phyloP scores from a whole-genome alignment of 345 rosid species.

The Anastatica hierochuntica region DNA sequence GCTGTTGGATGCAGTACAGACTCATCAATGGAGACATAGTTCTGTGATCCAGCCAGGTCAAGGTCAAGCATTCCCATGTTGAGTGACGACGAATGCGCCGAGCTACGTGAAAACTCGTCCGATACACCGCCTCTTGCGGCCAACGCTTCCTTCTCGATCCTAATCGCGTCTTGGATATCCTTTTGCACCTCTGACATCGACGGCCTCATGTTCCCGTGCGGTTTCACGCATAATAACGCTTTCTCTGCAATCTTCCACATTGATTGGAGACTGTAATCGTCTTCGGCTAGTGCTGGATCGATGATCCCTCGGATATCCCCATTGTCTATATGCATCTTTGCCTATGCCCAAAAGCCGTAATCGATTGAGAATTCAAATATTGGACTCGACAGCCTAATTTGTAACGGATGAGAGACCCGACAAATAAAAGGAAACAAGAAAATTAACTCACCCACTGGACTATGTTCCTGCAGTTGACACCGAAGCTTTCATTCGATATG shows the following conservation, averaged over 20 bases:
- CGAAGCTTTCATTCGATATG: conserved; percentile 85
- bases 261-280: conserved; percentile 79
- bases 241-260: conserved; percentile 99
- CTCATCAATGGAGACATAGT: conserved; percentile 49
- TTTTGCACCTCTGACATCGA: conserved; percentile 87
- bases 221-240: conserved; percentile 80
- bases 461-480: conserved; percentile 84
- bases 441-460: conserved; percentile 84
- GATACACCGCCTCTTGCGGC: conserved; percentile 51
- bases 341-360: conserved; percentile 27
- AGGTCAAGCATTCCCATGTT: conserved; percentile 41
- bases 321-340: conserved; percentile 85
- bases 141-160: conserved; percentile 57
- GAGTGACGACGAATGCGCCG: conserved; percentile 63
- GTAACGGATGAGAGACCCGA: too few relatives aligned
- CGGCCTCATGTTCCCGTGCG: conserved; percentile 92
- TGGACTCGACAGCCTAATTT: too few relatives aligned
- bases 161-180: conserved; percentile 86
- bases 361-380: too few relatives aligned
- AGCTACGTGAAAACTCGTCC: conserved; percentile 63
- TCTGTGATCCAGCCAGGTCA: conserved; percentile 36
- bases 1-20: conserved; percentile 55
- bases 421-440: not conserved
- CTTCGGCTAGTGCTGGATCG: conserved; percentile 43
- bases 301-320: conserved; percentile 90